Conservation (phyloP, 768 basidiomycete species). For the Kwoniella shandongensis region DNA sequence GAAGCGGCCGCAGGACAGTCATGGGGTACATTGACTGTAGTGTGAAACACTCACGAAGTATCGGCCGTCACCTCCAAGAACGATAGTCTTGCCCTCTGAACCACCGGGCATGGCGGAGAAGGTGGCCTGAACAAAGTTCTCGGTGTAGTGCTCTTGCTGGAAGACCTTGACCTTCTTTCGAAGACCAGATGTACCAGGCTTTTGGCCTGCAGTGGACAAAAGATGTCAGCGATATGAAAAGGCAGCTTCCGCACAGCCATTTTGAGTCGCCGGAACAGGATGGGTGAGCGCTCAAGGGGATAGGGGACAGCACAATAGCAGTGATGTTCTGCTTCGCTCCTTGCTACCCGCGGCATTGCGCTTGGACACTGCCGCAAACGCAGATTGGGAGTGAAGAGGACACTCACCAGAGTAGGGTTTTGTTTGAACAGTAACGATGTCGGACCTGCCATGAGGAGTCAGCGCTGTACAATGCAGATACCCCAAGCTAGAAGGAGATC, state of each 20-base stretch:
- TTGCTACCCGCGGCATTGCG: no score
- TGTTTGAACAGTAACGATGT: constrained; percentile 69
- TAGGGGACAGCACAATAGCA: neutral
- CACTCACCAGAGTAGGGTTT: constrained; percentile 71
- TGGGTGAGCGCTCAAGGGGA: neutral
- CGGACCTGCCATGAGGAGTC: constrained; percentile 29
- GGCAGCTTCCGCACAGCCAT: no score
- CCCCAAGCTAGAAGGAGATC: neutral
- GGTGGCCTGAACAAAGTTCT: constrained; percentile 95
- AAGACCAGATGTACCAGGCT: constrained; percentile 96
- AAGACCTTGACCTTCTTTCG: constrained; percentile 98
- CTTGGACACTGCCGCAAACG: no score
- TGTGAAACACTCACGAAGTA: constrained; percentile 61
- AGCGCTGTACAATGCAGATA: neutral
- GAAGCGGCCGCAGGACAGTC: no score
- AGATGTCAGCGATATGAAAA: constrained; percentile 32
- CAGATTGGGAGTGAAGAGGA: neutral
- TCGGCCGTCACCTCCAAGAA: constrained; percentile 96
- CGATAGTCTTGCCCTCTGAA: constrained; percentile 67
- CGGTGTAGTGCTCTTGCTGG: constrained; percentile 98
- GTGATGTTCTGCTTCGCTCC: no score
- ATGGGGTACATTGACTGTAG: neutral
- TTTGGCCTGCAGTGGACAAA: constrained; percentile 64
- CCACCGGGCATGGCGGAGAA: constrained; percentile 81
- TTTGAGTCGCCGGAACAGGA: constrained; percentile 50